Base-by-base conservation (phyloP, 768 basidiomycete genomes). In the Suillus subluteus region DNA sequence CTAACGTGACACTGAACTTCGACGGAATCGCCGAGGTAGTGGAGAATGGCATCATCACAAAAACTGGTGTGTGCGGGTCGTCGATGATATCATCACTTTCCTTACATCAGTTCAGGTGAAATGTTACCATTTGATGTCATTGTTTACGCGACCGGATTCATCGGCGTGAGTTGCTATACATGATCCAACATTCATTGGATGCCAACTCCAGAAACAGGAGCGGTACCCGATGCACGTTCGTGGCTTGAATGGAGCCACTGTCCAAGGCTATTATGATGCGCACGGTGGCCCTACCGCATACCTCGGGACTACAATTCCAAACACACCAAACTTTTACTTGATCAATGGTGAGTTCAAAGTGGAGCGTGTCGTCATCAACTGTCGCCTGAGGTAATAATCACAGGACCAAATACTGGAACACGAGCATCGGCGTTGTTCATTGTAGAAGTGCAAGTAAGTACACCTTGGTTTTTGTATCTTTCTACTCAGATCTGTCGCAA, bases 221-320 rank as follows among this genome's bases (percentile, higher is more conserved):
- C 50, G 26, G 15, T 52, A 15, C 15, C 50, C 50, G 13, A 23
- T 52, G 23, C 50, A 52, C 50, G 50, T 52, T 26, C 50, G 50
- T 52, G 50, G 50, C 3, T 52, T 8, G 50, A 52, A 52, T 52
- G 50, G 50, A 30, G 6, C 26, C 23, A 52, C 50, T 15, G 26
- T 52, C 23, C 50, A 52, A 52, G 50, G 23, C 23, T 52, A 52
- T 52, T 52, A 52, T 26, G 50, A 52, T 52, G 50, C 50, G 23
- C 50, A 30, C 3, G 50, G 50, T 15, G 50, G 50, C 50, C 50
- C 50, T 26, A 52, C 50, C 23, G 50, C 50, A 26, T 52, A 52
- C 50, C 26, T 52, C 23, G 50, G 50, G 50, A 52, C 50, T 26
- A 23, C 50, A 6, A 26, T 52, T 52, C 50, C 50, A 52, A 23